Conservation (phyloP, 1,139 yeast species). For the Waltiozyma sp. region DNA sequence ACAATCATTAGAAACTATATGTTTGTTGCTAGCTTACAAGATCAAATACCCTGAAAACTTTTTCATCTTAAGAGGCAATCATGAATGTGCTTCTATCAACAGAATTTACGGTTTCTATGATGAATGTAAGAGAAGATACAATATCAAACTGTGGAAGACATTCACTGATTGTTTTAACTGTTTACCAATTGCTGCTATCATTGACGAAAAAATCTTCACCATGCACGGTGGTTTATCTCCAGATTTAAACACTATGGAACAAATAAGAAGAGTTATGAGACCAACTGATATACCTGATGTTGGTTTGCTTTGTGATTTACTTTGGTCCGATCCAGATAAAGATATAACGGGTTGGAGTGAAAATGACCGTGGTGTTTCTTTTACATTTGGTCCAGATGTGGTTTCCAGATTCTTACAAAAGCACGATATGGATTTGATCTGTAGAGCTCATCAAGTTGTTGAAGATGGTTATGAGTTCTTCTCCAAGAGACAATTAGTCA, state of each 20-base stretch:
- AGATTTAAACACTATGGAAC: slow-evolving; percentile 94
- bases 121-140: slow-evolving; percentile 95
- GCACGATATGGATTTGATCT: slow-evolving; percentile 93
- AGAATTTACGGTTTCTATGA: slow-evolving; percentile 96
- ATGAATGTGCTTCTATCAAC: slow-evolving; percentile 94
- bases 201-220: slow-evolving; percentile 93
- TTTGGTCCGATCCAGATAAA: slow-evolving; percentile 98
- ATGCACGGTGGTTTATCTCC: slow-evolving; percentile 99
- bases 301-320: slow-evolving; percentile 86
- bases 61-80: slow-evolving; percentile 90
- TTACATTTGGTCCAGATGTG: slow-evolving; percentile 95
- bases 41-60: slow-evolving; percentile 97
- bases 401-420: slow-evolving; percentile 89
- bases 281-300: slow-evolving; percentile 98
- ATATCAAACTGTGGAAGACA: slow-evolving; percentile 95
- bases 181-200: slow-evolving; percentile 94
- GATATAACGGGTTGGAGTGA: slow-evolving; percentile 98
- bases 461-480: slow-evolving; percentile 98
- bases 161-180: slow-evolving; percentile 97
- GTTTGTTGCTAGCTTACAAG: slow-evolving; percentile 85
- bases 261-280: slow-evolving; percentile 95
- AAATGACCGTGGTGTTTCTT: slow-evolving; percentile 95
- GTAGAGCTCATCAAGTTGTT: slow-evolving; percentile 97
- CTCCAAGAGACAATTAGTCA: slow-evolving; percentile 88
- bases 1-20: slow-evolving; percentile 90